Evolutionary conservation across 2,329 filamentous ascomycete genomes (phyloP).

Genomic region (Fusarium udum): DNA sequence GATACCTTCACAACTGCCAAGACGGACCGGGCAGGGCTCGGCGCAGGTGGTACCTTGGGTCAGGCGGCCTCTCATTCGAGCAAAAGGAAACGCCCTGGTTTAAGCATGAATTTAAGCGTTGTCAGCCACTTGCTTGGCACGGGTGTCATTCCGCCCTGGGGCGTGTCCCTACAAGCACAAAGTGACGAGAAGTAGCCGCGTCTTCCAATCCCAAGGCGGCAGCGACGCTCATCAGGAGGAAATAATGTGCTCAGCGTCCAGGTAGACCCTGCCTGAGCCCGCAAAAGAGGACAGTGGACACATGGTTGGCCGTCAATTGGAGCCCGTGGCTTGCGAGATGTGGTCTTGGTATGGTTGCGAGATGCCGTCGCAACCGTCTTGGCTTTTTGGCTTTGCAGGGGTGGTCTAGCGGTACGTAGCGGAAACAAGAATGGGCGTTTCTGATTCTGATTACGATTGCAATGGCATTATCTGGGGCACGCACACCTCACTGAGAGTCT

Average conservation of each 20-base stretch:
- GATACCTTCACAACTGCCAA: conserved; percentile 28
- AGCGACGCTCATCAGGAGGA: conserved; percentile 7
- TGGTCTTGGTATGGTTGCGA: conserved; percentile 46
- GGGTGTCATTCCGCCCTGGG: conserved; percentile 36
- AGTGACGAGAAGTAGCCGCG: background rate
- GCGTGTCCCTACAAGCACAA: conserved; percentile 24
- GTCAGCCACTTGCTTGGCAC: conserved; percentile 57
- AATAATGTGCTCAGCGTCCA: conserved; percentile 10
- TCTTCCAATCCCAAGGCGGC: conserved; percentile 25
- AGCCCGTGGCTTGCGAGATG: conserved; percentile 41
- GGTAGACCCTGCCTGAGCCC: conserved; percentile 15
- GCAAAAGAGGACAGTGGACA: conserved; percentile 26
- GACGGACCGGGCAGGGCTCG: conserved; percentile 26
- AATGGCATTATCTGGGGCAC: conserved; percentile 36
- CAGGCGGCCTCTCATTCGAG: conserved; percentile 37
- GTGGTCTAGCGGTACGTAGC: background rate
- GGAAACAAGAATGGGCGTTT: conserved; percentile 31
- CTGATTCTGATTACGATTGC: conserved; percentile 18
- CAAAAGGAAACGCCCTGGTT: conserved; percentile 46
- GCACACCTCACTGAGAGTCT: conserved; percentile 34
- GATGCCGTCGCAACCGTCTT: conserved; percentile 54
- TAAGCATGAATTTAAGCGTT: conserved; percentile 64
- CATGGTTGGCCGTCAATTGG: conserved; percentile 33
- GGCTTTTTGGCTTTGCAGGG: conserved; percentile 48
- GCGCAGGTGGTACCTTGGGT: conserved; percentile 28